Percentiles rank a stretch among this genome's conserved stretches.
These are phyloP conservation scores for Euptelea pleiosperma DNA, from an alignment of 164 flowering plant genomes.

Conservation along the genomic window DNA sequence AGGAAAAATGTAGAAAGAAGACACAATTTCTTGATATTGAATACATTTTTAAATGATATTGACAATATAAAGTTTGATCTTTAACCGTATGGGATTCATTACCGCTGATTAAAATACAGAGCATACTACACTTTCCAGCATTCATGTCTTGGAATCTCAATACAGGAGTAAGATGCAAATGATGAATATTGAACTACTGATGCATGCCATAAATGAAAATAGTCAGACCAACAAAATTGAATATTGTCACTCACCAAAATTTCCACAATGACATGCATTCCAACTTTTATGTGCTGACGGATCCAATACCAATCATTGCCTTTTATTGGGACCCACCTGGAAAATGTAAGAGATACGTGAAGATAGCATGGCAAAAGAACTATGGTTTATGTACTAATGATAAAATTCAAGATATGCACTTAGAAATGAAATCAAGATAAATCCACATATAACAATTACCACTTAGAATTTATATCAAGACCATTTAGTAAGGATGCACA, in stretches of 20 bases:
- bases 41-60: no score
- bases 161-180: conserved; percentile 6
- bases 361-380: not conserved
- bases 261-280: conserved; percentile 88
- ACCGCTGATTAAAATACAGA: no score
- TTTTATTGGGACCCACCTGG: conserved; percentile 97
- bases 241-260: conserved; percentile 61
- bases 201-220: not conserved
- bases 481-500: no score
- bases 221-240: conserved; percentile 1
- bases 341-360: conserved; percentile 18
- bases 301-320: conserved; percentile 98
- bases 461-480: no score
- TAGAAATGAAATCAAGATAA: no score
- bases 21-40: not conserved
- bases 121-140: no score
- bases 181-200: not conserved
- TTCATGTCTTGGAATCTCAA: not conserved
- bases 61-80: no score
- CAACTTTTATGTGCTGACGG: conserved; percentile 94
- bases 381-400: no score
- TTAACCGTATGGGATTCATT: no score
- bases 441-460: no score
- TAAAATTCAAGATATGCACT: no score
- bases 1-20: no score